A percentile compares a stretch with the other conserved stretches of the same genome.
phyloP scores from a whole-genome alignment of 495 filamentous ascomycete genomes.

The Ramalina peruviana region DNA sequence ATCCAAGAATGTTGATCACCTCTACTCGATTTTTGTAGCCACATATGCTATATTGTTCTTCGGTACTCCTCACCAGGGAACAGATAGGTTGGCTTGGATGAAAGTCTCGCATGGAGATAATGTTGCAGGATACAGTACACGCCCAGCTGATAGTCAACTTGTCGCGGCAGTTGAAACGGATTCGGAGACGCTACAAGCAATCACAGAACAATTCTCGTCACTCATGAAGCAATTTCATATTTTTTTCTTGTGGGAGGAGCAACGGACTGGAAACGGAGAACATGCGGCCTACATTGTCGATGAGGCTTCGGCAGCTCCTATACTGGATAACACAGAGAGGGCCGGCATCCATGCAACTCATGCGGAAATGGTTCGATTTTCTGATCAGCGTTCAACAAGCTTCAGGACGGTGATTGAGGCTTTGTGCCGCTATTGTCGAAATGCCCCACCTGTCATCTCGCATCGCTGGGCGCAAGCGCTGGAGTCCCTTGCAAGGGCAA shows the following conservation, averaged over 20 bases:
- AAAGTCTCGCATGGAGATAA: neutral
- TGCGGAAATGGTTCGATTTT: slow-evolving; percentile 14
- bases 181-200: slow-evolving; percentile 21
- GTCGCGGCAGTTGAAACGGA: slow-evolving; percentile 12
- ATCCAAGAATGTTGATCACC: slow-evolving; percentile 13
- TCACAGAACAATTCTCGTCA: slow-evolving; percentile 26
- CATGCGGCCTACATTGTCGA: slow-evolving; percentile 22
- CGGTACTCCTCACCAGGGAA: slow-evolving; percentile 20
- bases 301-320: slow-evolving; percentile 23
- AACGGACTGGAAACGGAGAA: slow-evolving; percentile 10
- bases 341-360: slow-evolving; percentile 20
- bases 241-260: slow-evolving; percentile 26
- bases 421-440: slow-evolving; percentile 9
- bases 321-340: slow-evolving; percentile 22
- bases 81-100: slow-evolving; percentile 3
- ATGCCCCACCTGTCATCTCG: slow-evolving; percentile 9
- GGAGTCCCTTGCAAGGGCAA: neutral
- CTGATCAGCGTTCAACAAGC: slow-evolving; percentile 6
- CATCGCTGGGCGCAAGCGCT: slow-evolving; percentile 6
- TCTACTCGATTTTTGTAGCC: slow-evolving; percentile 19
- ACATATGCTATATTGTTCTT: slow-evolving; percentile 23
- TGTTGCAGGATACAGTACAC: neutral
- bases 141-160: slow-evolving; percentile 5
- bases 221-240: slow-evolving; percentile 24
- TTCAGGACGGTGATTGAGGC: slow-evolving; percentile 13